phyloP scores from a whole-genome alignment of 78 protist species.

The Isochrysis galbana region DNA sequence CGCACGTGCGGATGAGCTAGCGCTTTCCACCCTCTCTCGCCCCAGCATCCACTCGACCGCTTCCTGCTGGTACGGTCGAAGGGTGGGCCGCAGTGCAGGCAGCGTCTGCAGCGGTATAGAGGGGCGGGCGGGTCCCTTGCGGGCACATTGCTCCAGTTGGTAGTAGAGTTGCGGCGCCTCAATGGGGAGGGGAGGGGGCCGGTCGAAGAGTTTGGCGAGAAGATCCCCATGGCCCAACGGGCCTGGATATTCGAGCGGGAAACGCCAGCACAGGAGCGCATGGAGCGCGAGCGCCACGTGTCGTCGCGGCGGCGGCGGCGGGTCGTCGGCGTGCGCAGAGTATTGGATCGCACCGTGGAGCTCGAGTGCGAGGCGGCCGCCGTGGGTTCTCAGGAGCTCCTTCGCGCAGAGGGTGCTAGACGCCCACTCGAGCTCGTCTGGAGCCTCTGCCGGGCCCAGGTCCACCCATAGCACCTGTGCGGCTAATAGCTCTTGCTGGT shows the following conservation, averaged over 20 bases:
- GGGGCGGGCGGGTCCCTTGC: not conserved
- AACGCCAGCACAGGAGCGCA: not conserved
- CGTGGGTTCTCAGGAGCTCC: no score
- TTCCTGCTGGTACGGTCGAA: not conserved
- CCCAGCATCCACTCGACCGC: not conserved
- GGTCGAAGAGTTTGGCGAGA: not conserved
- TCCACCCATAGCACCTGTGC: no score
- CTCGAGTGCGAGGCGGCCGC: no score
- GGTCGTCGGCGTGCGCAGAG: not conserved
- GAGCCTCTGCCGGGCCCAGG: no score
- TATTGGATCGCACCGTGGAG: no score
- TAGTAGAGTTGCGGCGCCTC: not conserved
- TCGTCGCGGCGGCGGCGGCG: not conserved
- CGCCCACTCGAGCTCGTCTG: no score
- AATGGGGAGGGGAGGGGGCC: not conserved
- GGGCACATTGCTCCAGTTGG: not conserved
- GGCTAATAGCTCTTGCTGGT: no score
- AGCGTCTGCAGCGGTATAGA: not conserved
- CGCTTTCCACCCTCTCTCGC: not conserved
- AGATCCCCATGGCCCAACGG: not conserved
- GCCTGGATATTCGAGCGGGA: not conserved
- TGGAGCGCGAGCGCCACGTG: not conserved
- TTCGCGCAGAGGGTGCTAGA: no score
- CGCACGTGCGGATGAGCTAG: not conserved
- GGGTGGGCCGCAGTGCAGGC: not conserved